A percentile compares a stretch with the other conserved stretches of the same genome.
These are phyloP conservation scores for Coemansia sp. DNA, from an alignment of 192 early-diverging fungal species.

Conservation along the genomic window DNA sequence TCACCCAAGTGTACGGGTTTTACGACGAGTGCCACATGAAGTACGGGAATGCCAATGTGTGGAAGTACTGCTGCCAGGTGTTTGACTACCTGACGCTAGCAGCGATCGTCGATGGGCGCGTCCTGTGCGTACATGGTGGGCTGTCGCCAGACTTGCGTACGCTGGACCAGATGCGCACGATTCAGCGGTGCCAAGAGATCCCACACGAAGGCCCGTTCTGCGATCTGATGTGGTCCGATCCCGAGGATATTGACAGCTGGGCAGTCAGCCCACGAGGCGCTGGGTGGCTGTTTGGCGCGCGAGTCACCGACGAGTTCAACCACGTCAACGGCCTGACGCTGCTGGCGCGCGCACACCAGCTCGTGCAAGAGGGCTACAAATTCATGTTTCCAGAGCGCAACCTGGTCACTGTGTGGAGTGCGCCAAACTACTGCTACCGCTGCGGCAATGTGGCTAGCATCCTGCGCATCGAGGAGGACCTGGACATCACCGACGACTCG, in stretches of 20 bases:
- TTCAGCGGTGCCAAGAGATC: conserved; percentile 83
- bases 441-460: conserved; percentile 98
- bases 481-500: conserved; percentile 74
- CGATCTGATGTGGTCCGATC: conserved; percentile 53
- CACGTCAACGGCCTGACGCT: conserved; percentile 88
- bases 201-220: conserved; percentile 54
- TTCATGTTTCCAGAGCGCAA: conserved; percentile 70
- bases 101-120: conserved; percentile 84
- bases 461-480: conserved; percentile 60
- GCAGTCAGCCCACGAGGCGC: conserved; percentile 94
- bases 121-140: conserved; percentile 96
- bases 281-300: conserved; percentile 96
- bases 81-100: conserved; percentile 93
- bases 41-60: conserved; percentile 83
- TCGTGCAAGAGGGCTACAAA: conserved; percentile 96
- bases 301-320: conserved; percentile 97
- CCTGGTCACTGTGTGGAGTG: conserved; percentile 96
- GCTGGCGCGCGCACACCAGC: conserved; percentile 97
- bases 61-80: conserved; percentile 93
- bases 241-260: conserved; percentile 81
- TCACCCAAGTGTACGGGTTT: conserved; percentile 97
- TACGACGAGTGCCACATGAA: conserved; percentile 90
- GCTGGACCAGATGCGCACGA: conserved; percentile 90
- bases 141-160: conserved; percentile 91
- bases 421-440: conserved; percentile 97